Evolutionary conservation across 192 early-diverging fungal genomes (phyloP).

Genomic region (Podila clonocystis): DNA sequence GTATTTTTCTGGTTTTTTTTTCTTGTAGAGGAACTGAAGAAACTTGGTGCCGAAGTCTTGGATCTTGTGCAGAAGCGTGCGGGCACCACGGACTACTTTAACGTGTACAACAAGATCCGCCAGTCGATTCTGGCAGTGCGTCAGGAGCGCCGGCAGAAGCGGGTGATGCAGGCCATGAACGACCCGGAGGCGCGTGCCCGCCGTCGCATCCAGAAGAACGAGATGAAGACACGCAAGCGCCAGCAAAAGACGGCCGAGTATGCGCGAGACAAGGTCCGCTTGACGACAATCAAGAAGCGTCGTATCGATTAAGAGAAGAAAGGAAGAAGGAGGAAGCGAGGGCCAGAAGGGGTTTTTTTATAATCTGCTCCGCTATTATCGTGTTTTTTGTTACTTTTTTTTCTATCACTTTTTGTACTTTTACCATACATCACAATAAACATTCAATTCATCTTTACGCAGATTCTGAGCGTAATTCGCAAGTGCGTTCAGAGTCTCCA

Average conservation of each 20-base stretch:
- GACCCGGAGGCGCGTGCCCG: constrained; percentile 81
- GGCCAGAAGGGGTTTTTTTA: neutral
- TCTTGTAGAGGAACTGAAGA: constrained; percentile 72
- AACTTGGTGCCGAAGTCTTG: constrained; percentile 82
- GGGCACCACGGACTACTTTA: constrained; percentile 78
- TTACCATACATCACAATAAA: neutral
- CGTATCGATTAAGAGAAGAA: constrained; percentile 18
- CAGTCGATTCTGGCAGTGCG: constrained; percentile 69
- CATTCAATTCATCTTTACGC: too few species aligned
- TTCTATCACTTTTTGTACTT: neutral
- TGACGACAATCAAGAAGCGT: constrained; percentile 55
- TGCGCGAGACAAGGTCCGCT: constrained; percentile 63
- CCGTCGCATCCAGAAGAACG: constrained; percentile 76
- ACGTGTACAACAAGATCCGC: constrained; percentile 73
- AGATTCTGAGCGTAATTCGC: too few species aligned
- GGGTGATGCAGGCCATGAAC: constrained; percentile 69
- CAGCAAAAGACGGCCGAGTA: constrained; percentile 77
- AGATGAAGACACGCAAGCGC: constrained; percentile 71
- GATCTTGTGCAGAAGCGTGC: constrained; percentile 77
- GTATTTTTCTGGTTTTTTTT: neutral
- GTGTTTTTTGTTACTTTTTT: too few species aligned
- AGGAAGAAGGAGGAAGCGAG: neutral
- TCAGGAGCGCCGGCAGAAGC: constrained; percentile 68
- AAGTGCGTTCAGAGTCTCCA: too few species aligned
- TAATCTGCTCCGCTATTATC: neutral